Evolutionary conservation across 257 asterid species (phyloP), one percentile per base, ranked within the genome.

Genomic region (Ilex aquifolium): DNA sequence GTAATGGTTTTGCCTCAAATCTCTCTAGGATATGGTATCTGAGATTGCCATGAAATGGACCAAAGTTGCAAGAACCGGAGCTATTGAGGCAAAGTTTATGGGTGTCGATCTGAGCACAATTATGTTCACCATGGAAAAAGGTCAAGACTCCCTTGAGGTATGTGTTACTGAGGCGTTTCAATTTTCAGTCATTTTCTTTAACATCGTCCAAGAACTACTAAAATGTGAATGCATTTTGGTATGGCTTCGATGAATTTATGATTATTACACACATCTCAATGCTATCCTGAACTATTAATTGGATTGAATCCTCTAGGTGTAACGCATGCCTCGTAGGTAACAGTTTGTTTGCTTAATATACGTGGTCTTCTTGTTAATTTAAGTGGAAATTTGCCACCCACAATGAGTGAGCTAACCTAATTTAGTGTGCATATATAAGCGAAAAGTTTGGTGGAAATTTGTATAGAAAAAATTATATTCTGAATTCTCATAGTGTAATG

Each of bases 111-210:
- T 74, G 59, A 87, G 87, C 68, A 92, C 99, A 1, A 69, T 92
- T 70, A 92, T 87, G 99, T 80, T 92, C 80, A 85, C 95, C 65
- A 80, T 92, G 91, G 87, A 88, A 53, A 89, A 81, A 61, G 96
- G 96, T 49, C 96, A 79, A 79, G 95, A 92, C 55, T 39, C 88
- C 14, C 44, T 73, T 57, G 96, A 92, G 99, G 99, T 92, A 16
- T n/a, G 27, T n/a, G 7, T 53, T 8, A 53, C n/a, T 46, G 17
- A 49, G 17, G 4, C 14, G n/a, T 15, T 7, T 49, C 1, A 7
- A 6, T 11, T 49, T 49, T 49, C 54, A 2, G 14, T 49, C 17
- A 36, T 36, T 36, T 36, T 36, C 42, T 36, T 4, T 4, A 4
- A 36, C 42, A 36, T 36, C 42, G 1, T 4, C 42, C 42, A 36